Evolutionary conservation across 352 stramenopile genomes (phyloP), one percentile per base, ranked within the genome.

Genomic region (Globisporangium megalacanthum): DNA sequence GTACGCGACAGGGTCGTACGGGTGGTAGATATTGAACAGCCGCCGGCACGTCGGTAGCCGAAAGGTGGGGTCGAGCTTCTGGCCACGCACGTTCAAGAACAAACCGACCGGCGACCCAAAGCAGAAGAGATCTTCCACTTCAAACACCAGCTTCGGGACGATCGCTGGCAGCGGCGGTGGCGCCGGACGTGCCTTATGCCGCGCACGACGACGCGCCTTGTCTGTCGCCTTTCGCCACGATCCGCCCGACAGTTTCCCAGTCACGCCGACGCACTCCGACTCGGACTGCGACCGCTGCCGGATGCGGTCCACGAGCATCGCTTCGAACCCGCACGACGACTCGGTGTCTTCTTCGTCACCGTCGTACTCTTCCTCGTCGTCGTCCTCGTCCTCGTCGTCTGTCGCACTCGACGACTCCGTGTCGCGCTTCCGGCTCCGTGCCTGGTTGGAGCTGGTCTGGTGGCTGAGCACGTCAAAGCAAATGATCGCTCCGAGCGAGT

Each of bases 21-120:
- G 92, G 66, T 98, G 89, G 62, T 97, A 98, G 37, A 98, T 96
- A 66, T 98, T 98, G 70, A 97, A 98, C 20, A 98, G 56, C 19
- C 79, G 73, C 13, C 65, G 66, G 63, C 87, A 96, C 8, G 85
- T 93, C 35, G 83, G 83, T 14, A 98, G 70, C 41, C 60, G 64
- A 52, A 94, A 96, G 33, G 78, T 58, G 2, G 66, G 69, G 37
- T 80, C 77, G 20, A 92, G 71, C 60, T 77, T 80, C 58, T 96
- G 81, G 0, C 94, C 92, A 17, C 89, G 83, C 4, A 98, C 89
- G 63, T 96, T 96, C 11, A 98, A 58, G 62, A 98, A 98, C 14
- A 98, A 68, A 10, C 89, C 89, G 52, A 97, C 83, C 0, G 92
- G 92, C 1, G 89, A 96, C 9, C 92, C 92, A 58, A 97, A 89